phyloP scores from a whole-genome alignment of 106 monocot genomes.

The Platanthera zijinensis region DNA sequence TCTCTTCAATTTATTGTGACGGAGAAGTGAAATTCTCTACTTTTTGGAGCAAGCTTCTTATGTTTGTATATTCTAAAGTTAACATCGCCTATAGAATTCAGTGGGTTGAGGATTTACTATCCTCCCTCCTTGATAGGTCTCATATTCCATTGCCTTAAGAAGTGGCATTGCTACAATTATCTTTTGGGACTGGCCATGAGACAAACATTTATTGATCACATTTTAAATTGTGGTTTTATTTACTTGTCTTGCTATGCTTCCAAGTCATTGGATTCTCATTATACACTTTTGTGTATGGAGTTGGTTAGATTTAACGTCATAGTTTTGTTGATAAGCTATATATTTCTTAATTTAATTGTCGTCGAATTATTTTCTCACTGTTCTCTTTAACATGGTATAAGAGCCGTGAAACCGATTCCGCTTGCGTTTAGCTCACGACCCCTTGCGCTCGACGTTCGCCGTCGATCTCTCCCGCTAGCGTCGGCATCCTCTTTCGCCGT shows the following conservation, averaged over 20 bases:
- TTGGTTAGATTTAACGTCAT: neutral
- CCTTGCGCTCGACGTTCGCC: no score
- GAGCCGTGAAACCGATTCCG: no score
- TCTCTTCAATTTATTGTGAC: neutral
- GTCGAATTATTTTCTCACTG: no score
- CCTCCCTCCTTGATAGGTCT: slow-evolving; percentile 7
- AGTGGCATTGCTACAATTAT: slow-evolving; percentile 22
- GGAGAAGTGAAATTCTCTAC: neutral
- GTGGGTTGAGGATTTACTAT: neutral
- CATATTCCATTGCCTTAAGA: slow-evolving; percentile 43
- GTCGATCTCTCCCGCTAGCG: no score
- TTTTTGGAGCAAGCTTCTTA: slow-evolving; percentile 7
- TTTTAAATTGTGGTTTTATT: neutral
- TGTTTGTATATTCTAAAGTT: slow-evolving; percentile 18
- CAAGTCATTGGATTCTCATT: neutral
- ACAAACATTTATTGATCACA: slow-evolving; percentile 14
- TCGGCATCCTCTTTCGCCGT: no score
- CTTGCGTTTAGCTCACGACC: no score
- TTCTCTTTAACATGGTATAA: no score
- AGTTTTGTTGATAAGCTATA: no score
- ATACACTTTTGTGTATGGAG: neutral
- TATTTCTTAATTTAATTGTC: neutral
- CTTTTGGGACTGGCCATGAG: slow-evolving; percentile 31
- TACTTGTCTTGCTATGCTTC: neutral
- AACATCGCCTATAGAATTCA: no score